Percentiles rank a stretch among this genome's conserved stretches.
Evolutionary conservation across 768 basidiomycete genomes (phyloP).

Genomic region (Lactarius trivialis): DNA sequence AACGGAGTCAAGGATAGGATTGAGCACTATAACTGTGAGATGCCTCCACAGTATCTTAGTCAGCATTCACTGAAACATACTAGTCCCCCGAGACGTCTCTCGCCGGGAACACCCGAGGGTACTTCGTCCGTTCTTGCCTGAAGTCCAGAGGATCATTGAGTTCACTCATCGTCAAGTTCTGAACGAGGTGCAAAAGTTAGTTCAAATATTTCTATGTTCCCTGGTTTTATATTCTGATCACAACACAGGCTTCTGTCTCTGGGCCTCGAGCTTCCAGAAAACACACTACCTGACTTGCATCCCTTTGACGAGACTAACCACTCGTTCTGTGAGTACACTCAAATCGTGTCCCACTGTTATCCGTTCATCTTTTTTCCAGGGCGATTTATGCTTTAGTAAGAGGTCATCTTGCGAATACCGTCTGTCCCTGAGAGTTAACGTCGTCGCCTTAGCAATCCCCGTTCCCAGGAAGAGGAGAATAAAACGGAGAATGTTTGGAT

Average conservation of each 20-base stretch:
- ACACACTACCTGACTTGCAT: constrained; percentile 44
- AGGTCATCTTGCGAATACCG: not conserved
- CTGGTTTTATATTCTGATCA: not conserved
- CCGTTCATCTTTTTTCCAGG: constrained; percentile 31
- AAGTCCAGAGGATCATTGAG: constrained; percentile 44
- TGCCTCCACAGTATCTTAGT: not conserved
- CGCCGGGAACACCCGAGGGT: constrained; percentile 44
- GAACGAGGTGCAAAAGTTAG: constrained; percentile 28
- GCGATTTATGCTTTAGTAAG: constrained; percentile 63
- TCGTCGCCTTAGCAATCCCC: constrained; percentile 28
- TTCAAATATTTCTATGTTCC: constrained; percentile 37
- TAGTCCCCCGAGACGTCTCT: constrained; percentile 46
- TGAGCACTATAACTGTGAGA: constrained; percentile 56
- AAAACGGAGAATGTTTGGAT: constrained; percentile 33
- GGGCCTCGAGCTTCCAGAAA: constrained; percentile 50
- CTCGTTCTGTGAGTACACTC: constrained; percentile 18
- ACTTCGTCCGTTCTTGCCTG: constrained; percentile 45
- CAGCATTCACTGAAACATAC: not conserved
- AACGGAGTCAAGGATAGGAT: constrained; percentile 57
- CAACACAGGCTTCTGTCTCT: constrained; percentile 40
- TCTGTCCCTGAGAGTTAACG: not conserved
- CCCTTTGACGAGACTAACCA: constrained; percentile 32
- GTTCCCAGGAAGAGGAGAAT: constrained; percentile 30
- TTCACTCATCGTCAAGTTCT: constrained; percentile 49
- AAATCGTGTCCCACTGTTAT: not conserved